Evolutionary conservation across 2,329 filamentous ascomycete species (phyloP), one percentile per base, ranked within the genome.

Genomic region (Clonostachys solani): DNA sequence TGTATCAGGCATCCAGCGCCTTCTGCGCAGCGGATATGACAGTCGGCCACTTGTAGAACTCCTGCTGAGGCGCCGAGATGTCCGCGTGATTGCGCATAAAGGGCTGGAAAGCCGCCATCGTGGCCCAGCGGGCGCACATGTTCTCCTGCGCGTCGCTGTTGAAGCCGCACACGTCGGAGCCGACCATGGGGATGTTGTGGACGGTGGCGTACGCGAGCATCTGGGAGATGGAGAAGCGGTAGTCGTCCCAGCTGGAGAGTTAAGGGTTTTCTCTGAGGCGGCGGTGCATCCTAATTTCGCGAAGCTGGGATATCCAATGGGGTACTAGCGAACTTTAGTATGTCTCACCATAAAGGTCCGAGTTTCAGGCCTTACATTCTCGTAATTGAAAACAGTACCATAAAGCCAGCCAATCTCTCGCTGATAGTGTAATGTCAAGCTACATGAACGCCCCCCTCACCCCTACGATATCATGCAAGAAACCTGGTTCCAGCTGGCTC

Each of bases 121-220:
- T 69, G 1, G 81, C 80, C 83, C 83, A 86, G 35, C 83, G 78
- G 53, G 82, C 77, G 58, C 83, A 86, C 3, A 86, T 71, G n/a
- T 73, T 67, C 53, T 81, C 75, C 15, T 72, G 80, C 0, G 80
- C 78, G 54, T 84, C 76, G 34, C 69, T 73, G 29, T 72, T 83
- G 61, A 85, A 92, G 0, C 88, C 88, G 59, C 88, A 92, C 1
- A 89, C 82, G 52, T 92, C 88, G 4, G 77, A 74, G 16, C 83
- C 83, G 2, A 77, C 78, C 77, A 86, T 82, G 15, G 83, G 83
- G 2, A 86, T 61, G 53, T 86, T 81, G 64, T 81, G 86, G 48
- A 86, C 72, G 12, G 80, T 71, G 2, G 77, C 23, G 33, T 45
- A 47, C 23, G 37, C 38, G 10, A 53, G 40, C 44, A 48, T 51